These are phyloP conservation scores for Yamadazyma spencermartinsiae DNA, from an alignment of 1,139 yeast species.

Conservation along the genomic window DNA sequence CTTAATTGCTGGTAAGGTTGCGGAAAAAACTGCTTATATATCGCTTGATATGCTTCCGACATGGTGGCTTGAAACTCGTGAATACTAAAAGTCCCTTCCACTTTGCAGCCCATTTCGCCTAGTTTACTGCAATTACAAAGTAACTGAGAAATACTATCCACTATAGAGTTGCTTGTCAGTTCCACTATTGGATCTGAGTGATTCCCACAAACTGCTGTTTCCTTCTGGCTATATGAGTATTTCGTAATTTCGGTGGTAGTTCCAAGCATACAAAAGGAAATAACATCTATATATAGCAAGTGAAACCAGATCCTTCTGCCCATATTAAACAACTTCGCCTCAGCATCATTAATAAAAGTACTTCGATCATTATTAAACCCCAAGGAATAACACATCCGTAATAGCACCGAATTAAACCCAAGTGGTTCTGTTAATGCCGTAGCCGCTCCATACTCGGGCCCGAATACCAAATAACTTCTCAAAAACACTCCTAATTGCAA, in stretches of 20 bases:
- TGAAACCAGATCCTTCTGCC: background rate
- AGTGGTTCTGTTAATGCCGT: background rate
- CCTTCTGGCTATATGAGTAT: background rate
- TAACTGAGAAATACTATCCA: background rate
- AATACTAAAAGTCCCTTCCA: background rate
- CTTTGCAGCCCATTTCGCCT: background rate
- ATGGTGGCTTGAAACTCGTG: background rate
- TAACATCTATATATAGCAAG: background rate
- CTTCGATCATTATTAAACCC: conserved; percentile 1
- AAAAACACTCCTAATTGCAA: conserved; percentile 11
- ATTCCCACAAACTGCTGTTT: background rate
- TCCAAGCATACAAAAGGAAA: background rate
- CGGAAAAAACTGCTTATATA: background rate
- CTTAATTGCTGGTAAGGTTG: background rate
- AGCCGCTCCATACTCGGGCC: conserved; percentile 11
- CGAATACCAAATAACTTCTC: conserved; percentile 8
- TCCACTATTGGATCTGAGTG: background rate
- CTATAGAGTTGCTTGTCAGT: background rate
- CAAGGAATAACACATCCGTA: background rate
- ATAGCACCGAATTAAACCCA: background rate
- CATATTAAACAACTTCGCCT: no score
- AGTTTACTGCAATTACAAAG: background rate
- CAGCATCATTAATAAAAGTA: no score
- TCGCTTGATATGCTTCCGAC: background rate
- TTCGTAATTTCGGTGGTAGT: background rate